A percentile compares a stretch with the other conserved stretches of the same genome.
Evolutionary conservation across 1,284 basidiomycete species (phyloP).

Genomic region (Exobasidium cylindrosporum): DNA sequence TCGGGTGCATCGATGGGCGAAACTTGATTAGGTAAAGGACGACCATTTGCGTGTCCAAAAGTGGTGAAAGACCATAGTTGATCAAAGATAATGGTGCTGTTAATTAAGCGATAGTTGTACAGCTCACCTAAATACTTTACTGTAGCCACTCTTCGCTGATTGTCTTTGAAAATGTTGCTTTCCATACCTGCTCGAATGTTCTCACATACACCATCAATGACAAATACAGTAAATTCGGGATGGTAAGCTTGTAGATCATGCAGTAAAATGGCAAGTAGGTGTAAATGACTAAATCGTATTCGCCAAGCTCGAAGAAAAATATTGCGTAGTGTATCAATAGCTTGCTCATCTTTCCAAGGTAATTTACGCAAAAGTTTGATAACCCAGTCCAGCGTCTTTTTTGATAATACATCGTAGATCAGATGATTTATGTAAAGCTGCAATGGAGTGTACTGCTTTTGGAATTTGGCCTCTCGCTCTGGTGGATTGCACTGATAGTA

Average conservation of each 20-base stretch:
- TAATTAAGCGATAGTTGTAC: conserved; percentile 92
- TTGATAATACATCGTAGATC: conserved; percentile 82
- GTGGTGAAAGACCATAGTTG: conserved; percentile 91
- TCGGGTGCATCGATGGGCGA: conserved; percentile 83
- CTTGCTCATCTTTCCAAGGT: conserved; percentile 79
- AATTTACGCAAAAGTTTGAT: conserved; percentile 86
- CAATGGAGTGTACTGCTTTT: conserved; percentile 80
- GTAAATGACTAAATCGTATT: conserved; percentile 84
- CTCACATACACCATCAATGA: conserved; percentile 92
- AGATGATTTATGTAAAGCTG: conserved; percentile 91
- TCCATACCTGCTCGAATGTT: conserved; percentile 86
- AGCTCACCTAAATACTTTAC: conserved; percentile 93
- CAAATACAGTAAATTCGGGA: conserved; percentile 77
- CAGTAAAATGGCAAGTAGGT: conserved; percentile 86
- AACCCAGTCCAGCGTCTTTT: conserved; percentile 88
- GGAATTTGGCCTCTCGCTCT: conserved; percentile 77
- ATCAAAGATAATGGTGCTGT: conserved; percentile 85
- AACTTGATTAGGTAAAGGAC: conserved; percentile 76
- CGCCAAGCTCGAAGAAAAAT: conserved; percentile 96
- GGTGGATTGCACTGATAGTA: conserved; percentile 99
- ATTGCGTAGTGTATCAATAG: conserved; percentile 62
- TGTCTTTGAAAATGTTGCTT: conserved; percentile 84
- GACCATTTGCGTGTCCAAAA: conserved; percentile 89
- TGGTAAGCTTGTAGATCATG: conserved; percentile 91
- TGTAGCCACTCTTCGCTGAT: conserved; percentile 85